A percentile compares a stretch with the other conserved stretches of the same genome.
Conservation (phyloP, 164 flowering plant genomes). For the Aristolochia californica region DNA sequence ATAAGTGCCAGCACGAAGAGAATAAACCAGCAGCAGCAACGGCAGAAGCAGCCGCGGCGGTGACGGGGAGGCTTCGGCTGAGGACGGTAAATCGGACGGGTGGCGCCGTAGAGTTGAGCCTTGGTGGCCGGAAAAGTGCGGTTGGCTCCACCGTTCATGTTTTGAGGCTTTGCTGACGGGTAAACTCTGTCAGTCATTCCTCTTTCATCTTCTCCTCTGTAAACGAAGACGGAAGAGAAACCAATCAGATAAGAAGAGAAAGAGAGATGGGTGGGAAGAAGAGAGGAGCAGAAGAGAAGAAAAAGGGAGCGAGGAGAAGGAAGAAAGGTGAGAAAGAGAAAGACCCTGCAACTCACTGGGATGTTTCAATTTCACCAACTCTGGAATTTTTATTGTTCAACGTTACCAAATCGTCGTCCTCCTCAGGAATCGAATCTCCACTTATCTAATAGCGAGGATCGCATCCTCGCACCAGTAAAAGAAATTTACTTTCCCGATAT, state of each 20-base stretch:
- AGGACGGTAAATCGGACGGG: conserved; percentile 63
- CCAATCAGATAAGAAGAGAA: neutral
- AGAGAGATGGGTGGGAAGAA: neutral
- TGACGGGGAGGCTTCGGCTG: conserved; percentile 33
- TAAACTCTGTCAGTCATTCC: conserved; percentile 41
- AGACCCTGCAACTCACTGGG: conserved; percentile 1
- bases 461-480: too few species aligned
- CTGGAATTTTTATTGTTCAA: neutral
- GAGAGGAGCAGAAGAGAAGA: neutral
- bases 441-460: too few species aligned
- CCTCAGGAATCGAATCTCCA: too few species aligned
- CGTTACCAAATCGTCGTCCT: neutral
- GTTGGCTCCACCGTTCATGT: conserved; percentile 7
- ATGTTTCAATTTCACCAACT: conserved; percentile 5
- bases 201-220: neutral
- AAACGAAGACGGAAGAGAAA: neutral
- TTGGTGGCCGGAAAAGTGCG: conserved; percentile 47
- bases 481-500: too few species aligned
- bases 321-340: neutral
- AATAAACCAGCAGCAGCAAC: conserved; percentile 39
- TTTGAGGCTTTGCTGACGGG: conserved; percentile 26
- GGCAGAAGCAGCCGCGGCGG: conserved; percentile 51
- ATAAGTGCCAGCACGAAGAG: conserved; percentile 34
- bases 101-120: conserved; percentile 52
- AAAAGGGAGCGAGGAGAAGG: neutral